phyloP scores from a whole-genome alignment of 2,329 filamentous ascomycete genomes.

The Xylaria sp. region DNA sequence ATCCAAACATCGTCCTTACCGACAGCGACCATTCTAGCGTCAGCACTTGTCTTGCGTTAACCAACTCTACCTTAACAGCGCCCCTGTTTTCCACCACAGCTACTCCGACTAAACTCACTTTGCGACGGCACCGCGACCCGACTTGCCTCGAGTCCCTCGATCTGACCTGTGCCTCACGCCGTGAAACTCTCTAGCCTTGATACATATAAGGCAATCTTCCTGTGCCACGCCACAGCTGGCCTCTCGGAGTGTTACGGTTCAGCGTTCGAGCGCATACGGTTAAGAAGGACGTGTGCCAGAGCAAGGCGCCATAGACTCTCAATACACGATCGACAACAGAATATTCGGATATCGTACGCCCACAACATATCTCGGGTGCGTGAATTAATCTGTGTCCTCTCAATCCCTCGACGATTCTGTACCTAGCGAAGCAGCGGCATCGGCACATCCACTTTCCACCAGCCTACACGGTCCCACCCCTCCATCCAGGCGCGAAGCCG shows the following conservation, averaged over 20 bases:
- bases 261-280: not conserved
- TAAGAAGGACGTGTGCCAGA: no score
- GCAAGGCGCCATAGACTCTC: not conserved
- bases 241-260: not conserved
- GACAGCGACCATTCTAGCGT: not conserved
- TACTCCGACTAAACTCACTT: not conserved
- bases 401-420: slow-evolving; percentile 1
- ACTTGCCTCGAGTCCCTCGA: not conserved
- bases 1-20: not conserved
- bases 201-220: not conserved
- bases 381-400: not conserved
- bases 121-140: not conserved
- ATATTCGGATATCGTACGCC: not conserved
- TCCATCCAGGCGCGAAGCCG: not conserved
- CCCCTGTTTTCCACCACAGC: not conserved
- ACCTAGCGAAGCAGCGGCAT: not conserved
- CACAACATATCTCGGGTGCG: not conserved
- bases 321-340: not conserved
- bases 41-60: not conserved
- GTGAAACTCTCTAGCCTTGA: not conserved
- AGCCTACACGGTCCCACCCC: not conserved
- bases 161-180: not conserved
- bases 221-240: not conserved
- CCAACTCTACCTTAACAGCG: not conserved
- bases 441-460: not conserved